Percentiles rank a stretch among this genome's conserved stretches.
Conservation (phyloP, 148 eudicot species). For the Fallopia convolvulus region DNA sequence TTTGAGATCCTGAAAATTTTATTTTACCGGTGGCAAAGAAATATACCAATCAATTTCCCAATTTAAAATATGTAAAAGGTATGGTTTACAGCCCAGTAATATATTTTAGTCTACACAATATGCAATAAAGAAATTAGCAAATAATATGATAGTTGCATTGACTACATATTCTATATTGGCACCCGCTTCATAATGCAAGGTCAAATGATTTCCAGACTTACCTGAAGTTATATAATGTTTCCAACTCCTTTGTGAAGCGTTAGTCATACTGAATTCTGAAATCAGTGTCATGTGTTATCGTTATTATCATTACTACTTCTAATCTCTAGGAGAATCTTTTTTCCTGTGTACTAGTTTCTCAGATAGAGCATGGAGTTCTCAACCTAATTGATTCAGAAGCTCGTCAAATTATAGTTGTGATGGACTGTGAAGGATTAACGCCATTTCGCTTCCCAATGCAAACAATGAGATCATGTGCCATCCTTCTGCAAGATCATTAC, state of each 20-base stretch:
- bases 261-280: not conserved
- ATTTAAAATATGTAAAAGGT: not conserved
- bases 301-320: not conserved
- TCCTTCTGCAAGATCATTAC: conserved; percentile 65
- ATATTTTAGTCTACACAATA: not conserved
- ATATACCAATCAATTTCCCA: not conserved
- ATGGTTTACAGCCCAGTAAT: not conserved
- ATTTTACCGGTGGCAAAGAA: not conserved
- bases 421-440: conserved; percentile 67
- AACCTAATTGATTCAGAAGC: conserved; percentile 34
- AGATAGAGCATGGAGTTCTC: conserved; percentile 58
- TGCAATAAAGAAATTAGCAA: not conserved
- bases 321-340: not conserved
- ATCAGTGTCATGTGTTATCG: not conserved
- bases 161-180: not conserved
- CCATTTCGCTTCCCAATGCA: conserved; percentile 59
- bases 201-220: not conserved
- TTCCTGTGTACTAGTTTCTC: conserved; percentile 43
- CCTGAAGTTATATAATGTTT: not conserved
- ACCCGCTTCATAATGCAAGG: not conserved
- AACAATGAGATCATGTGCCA: conserved; percentile 62
- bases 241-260: not conserved
- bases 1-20: not conserved
- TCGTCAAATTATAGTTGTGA: conserved; percentile 52
- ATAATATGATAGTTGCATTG: not conserved